Evolutionary conservation across 805 yeast genomes (phyloP).

Genomic region (Ogataea trehaloabstinens): DNA sequence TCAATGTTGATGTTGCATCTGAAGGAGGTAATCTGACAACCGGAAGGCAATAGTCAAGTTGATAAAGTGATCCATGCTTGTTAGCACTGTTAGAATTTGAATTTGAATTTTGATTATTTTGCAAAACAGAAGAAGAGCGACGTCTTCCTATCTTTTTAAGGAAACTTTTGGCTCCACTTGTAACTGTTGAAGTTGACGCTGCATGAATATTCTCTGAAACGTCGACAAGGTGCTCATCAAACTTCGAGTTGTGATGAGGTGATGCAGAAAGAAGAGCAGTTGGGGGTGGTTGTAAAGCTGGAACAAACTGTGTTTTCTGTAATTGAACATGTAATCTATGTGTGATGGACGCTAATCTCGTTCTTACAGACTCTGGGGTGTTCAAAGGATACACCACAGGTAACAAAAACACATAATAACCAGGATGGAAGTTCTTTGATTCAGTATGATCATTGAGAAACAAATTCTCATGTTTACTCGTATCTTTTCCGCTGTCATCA

Average conservation of each 20-base stretch:
- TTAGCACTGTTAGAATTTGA: slow-evolving; percentile 21
- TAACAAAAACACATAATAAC: slow-evolving; percentile 65
- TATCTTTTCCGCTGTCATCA: slow-evolving; percentile 18
- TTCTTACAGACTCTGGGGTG: slow-evolving; percentile 58
- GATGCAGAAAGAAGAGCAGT: slow-evolving; percentile 35
- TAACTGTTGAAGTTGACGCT: neutral
- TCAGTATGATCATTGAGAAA: slow-evolving; percentile 13
- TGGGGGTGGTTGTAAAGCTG: slow-evolving; percentile 30
- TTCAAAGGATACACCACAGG: slow-evolving; percentile 61
- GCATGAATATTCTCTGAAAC: slow-evolving; percentile 3
- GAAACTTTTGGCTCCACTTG: slow-evolving; percentile 16
- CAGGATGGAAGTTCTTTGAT: slow-evolving; percentile 45
- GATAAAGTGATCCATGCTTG: slow-evolving; percentile 24
- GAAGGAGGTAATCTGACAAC: slow-evolving; percentile 56
- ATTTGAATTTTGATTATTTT: slow-evolving; percentile 6
- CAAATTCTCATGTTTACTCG: slow-evolving; percentile 14
- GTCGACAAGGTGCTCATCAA: slow-evolving; percentile 15
- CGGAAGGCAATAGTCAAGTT: slow-evolving; percentile 40
- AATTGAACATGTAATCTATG: slow-evolving; percentile 44
- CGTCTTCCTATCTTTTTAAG: slow-evolving; percentile 25
- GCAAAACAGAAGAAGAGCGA: slow-evolving; percentile 10
- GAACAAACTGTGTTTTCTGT: slow-evolving; percentile 30
- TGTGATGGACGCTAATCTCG: slow-evolving; percentile 47
- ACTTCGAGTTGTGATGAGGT: slow-evolving; percentile 26
- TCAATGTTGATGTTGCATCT: slow-evolving; percentile 54